These are phyloP conservation scores for Scedosporium aurantiacum DNA, from an alignment of 2,329 filamentous ascomycete genomes.

Conservation along the genomic window DNA sequence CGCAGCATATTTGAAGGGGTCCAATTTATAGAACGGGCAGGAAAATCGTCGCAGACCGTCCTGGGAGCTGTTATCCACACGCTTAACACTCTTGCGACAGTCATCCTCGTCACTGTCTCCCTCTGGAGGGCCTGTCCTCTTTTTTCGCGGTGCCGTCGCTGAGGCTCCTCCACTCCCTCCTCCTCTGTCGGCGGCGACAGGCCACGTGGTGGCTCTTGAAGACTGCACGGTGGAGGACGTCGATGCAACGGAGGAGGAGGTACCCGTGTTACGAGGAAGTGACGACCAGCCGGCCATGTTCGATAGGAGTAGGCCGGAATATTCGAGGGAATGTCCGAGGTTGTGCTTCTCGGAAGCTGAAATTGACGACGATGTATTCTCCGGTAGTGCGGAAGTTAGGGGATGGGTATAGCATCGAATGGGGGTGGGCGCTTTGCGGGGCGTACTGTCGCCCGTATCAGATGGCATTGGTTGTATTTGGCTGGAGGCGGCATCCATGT, in stretches of 20 bases:
- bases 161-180: neutral
- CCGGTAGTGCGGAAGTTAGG: no score
- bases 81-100: neutral
- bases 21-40: slow-evolving; percentile 11
- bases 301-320: no score
- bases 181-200: neutral
- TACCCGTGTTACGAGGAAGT: no score
- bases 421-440: no score
- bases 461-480: no score
- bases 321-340: no score
- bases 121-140: neutral
- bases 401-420: no score
- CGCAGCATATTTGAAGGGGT: slow-evolving; percentile 9
- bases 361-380: no score
- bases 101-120: neutral
- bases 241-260: neutral
- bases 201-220: neutral
- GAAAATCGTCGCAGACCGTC: slow-evolving; percentile 6
- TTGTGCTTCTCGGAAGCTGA: no score
- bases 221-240: neutral
- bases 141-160: neutral
- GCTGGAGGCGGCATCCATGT: no score
- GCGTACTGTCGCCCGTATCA: no score
- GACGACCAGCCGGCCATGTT: no score
- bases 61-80: neutral